Percentiles rank a stretch among this genome's conserved stretches.
phyloP scores from a whole-genome alignment of 2,329 filamentous ascomycete species.

The Pseudopithomyces maydicus region DNA sequence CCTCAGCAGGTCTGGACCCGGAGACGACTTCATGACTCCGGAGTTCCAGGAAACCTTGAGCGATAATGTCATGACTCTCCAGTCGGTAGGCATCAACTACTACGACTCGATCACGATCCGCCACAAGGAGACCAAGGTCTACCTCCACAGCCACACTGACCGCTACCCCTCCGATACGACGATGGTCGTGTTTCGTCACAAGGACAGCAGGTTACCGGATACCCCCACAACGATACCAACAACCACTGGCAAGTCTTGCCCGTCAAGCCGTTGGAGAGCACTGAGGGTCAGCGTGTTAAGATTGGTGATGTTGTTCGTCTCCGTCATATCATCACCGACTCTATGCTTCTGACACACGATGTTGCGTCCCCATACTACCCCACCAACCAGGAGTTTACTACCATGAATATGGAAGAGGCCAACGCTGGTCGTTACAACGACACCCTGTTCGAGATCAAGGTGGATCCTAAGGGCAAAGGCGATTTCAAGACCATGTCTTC shows the following conservation, averaged over 20 bases:
- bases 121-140: slow-evolving; percentile 97
- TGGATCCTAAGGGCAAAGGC: slow-evolving; percentile 82
- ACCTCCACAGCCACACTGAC: slow-evolving; percentile 90
- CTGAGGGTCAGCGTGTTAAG: slow-evolving; percentile 68
- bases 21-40: slow-evolving; percentile 98
- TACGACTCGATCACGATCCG: slow-evolving; percentile 85
- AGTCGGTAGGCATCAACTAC: slow-evolving; percentile 85
- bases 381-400: slow-evolving; percentile 98
- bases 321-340: slow-evolving; percentile 84
- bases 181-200: slow-evolving; percentile 97
- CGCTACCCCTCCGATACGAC: slow-evolving; percentile 93
- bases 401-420: slow-evolving; percentile 73
- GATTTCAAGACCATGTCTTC: slow-evolving; percentile 90
- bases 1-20: slow-evolving; percentile 84
- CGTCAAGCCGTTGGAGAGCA: slow-evolving; percentile 54
- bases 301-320: slow-evolving; percentile 88
- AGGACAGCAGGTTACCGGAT: slow-evolving; percentile 95
- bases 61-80: slow-evolving; percentile 90
- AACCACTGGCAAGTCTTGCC: slow-evolving; percentile 97
- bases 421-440: slow-evolving; percentile 79
- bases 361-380: slow-evolving; percentile 95
- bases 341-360: slow-evolving; percentile 88
- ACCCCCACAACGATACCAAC: slow-evolving; percentile 98
- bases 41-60: slow-evolving; percentile 97
- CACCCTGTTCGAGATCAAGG: slow-evolving; percentile 88